Base-by-base conservation (phyloP, 176 grass and related monocot genomes). In the Carex parvula region DNA sequence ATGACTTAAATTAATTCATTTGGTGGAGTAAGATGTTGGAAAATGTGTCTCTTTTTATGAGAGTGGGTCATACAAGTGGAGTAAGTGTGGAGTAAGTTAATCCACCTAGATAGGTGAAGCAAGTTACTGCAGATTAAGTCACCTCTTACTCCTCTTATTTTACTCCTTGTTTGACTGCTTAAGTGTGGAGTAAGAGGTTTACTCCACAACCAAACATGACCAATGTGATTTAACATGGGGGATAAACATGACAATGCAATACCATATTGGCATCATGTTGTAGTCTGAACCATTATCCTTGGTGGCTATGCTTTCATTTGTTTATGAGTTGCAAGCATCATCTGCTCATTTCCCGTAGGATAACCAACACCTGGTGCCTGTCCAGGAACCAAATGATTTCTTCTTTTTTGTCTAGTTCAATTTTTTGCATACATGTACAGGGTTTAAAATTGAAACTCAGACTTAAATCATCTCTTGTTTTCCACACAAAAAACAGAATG, bases 251-350 rank as follows among this genome's bases (percentile, higher is more conserved):
- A 46, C 46, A 75, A 29, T 30, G 2, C n/a, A n/a, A n/a, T n/a
- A n/a, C n/a, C n/a, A n/a, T n/a, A n/a, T n/a, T n/a, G n/a, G n/a
- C n/a, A n/a, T n/a, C n/a, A n/a, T n/a, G n/a, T n/a, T n/a, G n/a
- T n/a, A n/a, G n/a, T n/a, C n/a, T n/a, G n/a, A n/a, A n/a, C n/a
- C 72, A 53, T 52, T 75, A 15, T 21, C 20, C 5, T 15, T 17
- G 50, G 73, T 18, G 4, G 18, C n/a, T 39, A 53, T 44, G 30
- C 3, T 12, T 81, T 81, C 13, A 8, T 12, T 44, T 64, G 15
- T 17, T 79, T 57, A 81, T 81, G 30, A 46, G 58, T 64, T 81
- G 58, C 20, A 64, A 64, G 29, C 21, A 77, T 18, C 48, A 55
- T 77, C 50, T 50, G 24, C 22, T 17, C 21, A 76, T 76, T 73